phyloP scores from a whole-genome alignment of 2,329 filamentous ascomycete species.

The Penicillium sp. region DNA sequence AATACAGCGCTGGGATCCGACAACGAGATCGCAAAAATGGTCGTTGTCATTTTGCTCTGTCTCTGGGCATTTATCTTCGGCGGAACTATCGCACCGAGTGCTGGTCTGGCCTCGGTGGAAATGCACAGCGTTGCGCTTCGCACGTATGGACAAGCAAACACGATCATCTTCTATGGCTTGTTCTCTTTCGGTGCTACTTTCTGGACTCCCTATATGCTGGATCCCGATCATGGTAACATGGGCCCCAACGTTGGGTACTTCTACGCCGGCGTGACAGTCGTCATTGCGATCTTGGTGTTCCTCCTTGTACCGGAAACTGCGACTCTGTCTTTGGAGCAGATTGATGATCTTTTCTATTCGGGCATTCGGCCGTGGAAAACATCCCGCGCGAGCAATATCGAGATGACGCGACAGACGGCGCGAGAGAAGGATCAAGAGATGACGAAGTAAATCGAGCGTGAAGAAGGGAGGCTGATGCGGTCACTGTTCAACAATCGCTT shows the following conservation, averaged over 20 bases:
- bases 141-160: constrained; percentile 28
- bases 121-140: constrained; percentile 29
- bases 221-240: constrained; percentile 26
- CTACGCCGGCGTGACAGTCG: constrained; percentile 23
- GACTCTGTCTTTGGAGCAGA: constrained; percentile 27
- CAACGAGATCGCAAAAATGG: constrained; percentile 18
- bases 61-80: constrained; percentile 29
- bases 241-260: constrained; percentile 32
- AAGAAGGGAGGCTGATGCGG: neutral
- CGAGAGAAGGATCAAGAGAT: neutral
- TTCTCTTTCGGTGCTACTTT: constrained; percentile 25
- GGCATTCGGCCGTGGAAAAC: constrained; percentile 25
- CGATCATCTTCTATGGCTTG: constrained; percentile 22
- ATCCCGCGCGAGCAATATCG: constrained; percentile 19
- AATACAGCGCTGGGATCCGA: constrained; percentile 18
- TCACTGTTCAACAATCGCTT: neutral
- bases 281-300: constrained; percentile 16
- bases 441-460: neutral
- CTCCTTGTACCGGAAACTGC: constrained; percentile 28
- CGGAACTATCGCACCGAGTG: constrained; percentile 22
- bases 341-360: constrained; percentile 26
- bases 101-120: constrained; percentile 24
- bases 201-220: constrained; percentile 29
- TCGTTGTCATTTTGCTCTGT: constrained; percentile 26
- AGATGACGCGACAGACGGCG: constrained; percentile 2